phyloP scores from a whole-genome alignment of 306 rosid genomes.

The Ormosia emarginata region DNA sequence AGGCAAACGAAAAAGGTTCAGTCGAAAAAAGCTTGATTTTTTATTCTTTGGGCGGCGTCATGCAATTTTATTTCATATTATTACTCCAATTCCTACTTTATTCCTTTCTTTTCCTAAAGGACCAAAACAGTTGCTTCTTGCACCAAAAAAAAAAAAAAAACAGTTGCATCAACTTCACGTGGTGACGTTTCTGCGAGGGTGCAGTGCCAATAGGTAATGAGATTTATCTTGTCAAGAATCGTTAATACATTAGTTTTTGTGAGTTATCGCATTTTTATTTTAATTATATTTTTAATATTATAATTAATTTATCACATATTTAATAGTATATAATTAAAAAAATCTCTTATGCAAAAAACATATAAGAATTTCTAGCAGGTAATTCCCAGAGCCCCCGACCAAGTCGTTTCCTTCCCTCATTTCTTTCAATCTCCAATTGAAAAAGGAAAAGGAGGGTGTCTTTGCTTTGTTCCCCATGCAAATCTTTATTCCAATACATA shows the following conservation, averaged over 20 bases:
- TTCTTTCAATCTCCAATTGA: neutral
- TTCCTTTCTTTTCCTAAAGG: neutral
- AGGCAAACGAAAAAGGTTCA: neutral
- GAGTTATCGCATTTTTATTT: too few relatives aligned
- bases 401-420: neutral
- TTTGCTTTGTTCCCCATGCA: neutral
- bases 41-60: neutral
- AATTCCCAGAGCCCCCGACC: neutral
- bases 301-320: too few relatives aligned
- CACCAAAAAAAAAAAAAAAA: too few relatives aligned
- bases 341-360: too few relatives aligned
- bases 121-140: neutral
- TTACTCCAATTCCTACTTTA: neutral
- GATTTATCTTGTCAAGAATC: too few relatives aligned
- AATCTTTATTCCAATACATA: neutral
- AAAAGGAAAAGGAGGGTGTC: neutral
- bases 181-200: too few relatives aligned
- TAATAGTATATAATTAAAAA: too few relatives aligned
- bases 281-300: too few relatives aligned
- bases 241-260: too few relatives aligned
- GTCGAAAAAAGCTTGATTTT: neutral
- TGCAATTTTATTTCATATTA: neutral
- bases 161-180: neutral
- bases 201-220: too few relatives aligned
- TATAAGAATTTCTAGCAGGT: too few relatives aligned